Percentiles rank a stretch among this genome's conserved stretches.
phyloP scores from a whole-genome alignment of 345 rosid genomes.

The Salix suchowensis region DNA sequence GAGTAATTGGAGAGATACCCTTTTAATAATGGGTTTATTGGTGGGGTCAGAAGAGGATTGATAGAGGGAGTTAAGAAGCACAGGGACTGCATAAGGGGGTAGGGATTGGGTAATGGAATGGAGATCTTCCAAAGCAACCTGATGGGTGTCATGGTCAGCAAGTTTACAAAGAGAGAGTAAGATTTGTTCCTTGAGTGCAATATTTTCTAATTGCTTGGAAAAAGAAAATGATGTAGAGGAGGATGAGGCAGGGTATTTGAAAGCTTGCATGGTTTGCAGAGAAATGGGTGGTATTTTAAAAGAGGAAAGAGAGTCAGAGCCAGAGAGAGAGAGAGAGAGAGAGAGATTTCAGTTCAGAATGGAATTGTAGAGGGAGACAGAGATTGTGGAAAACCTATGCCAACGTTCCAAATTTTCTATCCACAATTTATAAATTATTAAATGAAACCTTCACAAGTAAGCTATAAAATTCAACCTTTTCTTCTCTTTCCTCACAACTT shows the following conservation, averaged over 20 bases:
- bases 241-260: background rate
- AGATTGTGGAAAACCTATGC: background rate
- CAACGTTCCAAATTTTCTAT: background rate
- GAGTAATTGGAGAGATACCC: slow-evolving; percentile 13
- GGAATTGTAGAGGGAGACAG: background rate
- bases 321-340: background rate
- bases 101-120: slow-evolving; percentile 1
- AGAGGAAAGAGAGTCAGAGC: background rate
- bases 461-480: background rate
- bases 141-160: slow-evolving; percentile 21
- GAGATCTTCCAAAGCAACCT: slow-evolving; percentile 14
- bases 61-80: slow-evolving; percentile 17
- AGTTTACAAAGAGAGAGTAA: slow-evolving; percentile 18
- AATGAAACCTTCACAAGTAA: background rate
- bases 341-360: background rate
- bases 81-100: slow-evolving; percentile 4
- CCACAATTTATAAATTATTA: background rate
- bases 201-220: slow-evolving; percentile 11
- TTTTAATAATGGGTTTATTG: slow-evolving; percentile 12
- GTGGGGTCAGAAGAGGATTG: slow-evolving; percentile 11
- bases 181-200: slow-evolving; percentile 15
- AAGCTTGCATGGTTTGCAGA: background rate
- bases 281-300: background rate
- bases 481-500: background rate
- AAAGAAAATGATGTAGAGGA: slow-evolving; percentile 3